phyloP scores from a whole-genome alignment of 1,139 yeast genomes.

The Suhomyces chickasaworum region DNA sequence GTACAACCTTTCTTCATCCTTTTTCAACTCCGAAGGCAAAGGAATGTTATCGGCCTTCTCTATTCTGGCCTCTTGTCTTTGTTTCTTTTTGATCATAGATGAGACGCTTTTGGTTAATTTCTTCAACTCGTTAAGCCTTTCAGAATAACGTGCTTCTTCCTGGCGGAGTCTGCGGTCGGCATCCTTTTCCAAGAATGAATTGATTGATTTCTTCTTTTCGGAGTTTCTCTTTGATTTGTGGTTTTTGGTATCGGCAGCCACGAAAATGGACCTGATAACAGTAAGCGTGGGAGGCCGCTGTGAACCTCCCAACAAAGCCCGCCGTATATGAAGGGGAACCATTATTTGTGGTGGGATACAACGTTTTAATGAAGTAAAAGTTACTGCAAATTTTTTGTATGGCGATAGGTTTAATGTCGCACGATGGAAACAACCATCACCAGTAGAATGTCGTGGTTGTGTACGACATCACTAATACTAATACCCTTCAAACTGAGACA shows the following conservation, averaged over 20 bases:
- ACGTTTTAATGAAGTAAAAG: background rate
- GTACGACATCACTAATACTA: background rate
- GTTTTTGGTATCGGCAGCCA: constrained; percentile 12
- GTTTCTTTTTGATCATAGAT: constrained; percentile 21
- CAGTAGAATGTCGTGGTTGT: background rate
- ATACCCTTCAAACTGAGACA: background rate
- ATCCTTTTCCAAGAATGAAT: constrained; percentile 24
- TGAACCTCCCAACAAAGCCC: background rate
- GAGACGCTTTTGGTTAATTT: constrained; percentile 27
- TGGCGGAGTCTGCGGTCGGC: constrained; percentile 19
- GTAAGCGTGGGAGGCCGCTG: background rate
- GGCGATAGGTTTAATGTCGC: constrained; percentile 1
- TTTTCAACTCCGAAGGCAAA: constrained; percentile 25
- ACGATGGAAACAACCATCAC: background rate
- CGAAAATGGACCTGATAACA: constrained; percentile 15
- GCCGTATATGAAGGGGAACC: constrained; percentile 2
- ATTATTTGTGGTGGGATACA: background rate
- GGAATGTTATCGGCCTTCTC: constrained; percentile 22
- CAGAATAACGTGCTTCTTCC: constrained; percentile 26
- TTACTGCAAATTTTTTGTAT: background rate
- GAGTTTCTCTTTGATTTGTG: constrained; percentile 2
- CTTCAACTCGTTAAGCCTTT: constrained; percentile 22
- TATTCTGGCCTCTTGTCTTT: constrained; percentile 17
- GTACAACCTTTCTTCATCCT: constrained; percentile 22
- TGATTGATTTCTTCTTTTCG: constrained; percentile 13